phyloP scores from a whole-genome alignment of 2,329 filamentous ascomycete genomes.

The Diplodia seriata region DNA sequence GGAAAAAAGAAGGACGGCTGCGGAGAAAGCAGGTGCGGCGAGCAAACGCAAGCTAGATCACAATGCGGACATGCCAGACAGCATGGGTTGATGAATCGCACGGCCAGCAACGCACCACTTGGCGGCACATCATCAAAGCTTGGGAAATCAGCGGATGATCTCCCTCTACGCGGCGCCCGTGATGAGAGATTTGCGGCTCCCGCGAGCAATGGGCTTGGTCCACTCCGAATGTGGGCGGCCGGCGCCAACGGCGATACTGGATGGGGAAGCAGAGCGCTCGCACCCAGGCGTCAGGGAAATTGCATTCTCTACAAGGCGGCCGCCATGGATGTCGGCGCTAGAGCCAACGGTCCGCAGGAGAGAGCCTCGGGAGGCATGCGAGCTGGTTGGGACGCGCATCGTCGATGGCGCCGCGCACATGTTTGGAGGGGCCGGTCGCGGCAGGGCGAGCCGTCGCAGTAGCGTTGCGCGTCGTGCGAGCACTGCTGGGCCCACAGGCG shows the following conservation, averaged over 20 bases:
- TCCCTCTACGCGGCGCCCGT: slow-evolving; percentile 6
- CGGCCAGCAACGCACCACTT: slow-evolving; percentile 26
- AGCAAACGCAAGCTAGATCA: slow-evolving; percentile 21
- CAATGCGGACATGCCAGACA: slow-evolving; percentile 24
- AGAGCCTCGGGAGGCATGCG: slow-evolving; percentile 17
- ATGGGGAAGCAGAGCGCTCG: slow-evolving; percentile 26
- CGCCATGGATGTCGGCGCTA: slow-evolving; percentile 23
- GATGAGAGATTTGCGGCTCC: slow-evolving; percentile 28
- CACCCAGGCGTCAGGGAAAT: slow-evolving; percentile 31
- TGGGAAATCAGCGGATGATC: slow-evolving; percentile 30
- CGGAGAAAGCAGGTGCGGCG: slow-evolving; percentile 36
- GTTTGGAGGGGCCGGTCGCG: background rate
- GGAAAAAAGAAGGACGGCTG: slow-evolving; percentile 40
- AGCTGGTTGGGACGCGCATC: background rate
- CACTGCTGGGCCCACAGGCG: background rate
- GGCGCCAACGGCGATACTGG: slow-evolving; percentile 28
- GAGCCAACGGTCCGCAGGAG: slow-evolving; percentile 27
- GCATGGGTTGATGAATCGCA: slow-evolving; percentile 22
- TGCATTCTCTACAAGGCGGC: slow-evolving; percentile 25
- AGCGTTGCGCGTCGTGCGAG: slow-evolving; percentile 16
- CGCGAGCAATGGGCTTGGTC: slow-evolving; percentile 8
- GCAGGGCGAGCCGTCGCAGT: slow-evolving; percentile 9
- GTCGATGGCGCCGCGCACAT: slow-evolving; percentile 9
- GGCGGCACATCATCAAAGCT: slow-evolving; percentile 20
- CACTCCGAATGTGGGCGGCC: slow-evolving; percentile 1